A percentile compares a stretch with the other conserved stretches of the same genome.
phyloP scores from a whole-genome alignment of 371 early-diverging fungal species.

The Rozella allomycis region DNA sequence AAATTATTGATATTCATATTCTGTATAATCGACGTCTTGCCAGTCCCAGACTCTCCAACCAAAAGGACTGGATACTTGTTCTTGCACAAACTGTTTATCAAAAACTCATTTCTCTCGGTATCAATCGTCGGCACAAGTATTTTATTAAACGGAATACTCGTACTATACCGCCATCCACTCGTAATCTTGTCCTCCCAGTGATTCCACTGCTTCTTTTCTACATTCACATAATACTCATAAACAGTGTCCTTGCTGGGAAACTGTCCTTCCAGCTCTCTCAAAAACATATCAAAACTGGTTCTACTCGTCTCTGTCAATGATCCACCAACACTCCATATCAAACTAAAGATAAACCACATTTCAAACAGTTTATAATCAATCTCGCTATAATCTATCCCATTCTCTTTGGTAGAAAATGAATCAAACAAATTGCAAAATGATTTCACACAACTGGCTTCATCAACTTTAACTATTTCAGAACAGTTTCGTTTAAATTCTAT shows the following conservation, averaged over 20 bases:
- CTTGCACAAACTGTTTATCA: not conserved
- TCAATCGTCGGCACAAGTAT: not conserved
- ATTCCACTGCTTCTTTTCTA: conserved; percentile 16
- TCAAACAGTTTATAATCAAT: conserved; percentile 21
- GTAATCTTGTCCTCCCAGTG: conserved; percentile 29
- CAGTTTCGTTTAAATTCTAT: conserved; percentile 21
- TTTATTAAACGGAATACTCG: conserved; percentile 13
- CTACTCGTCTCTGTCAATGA: conserved; percentile 20
- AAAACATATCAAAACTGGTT: conserved; percentile 21
- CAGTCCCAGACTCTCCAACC: not conserved
- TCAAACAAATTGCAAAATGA: conserved; percentile 22
- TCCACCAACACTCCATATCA: conserved; percentile 30
- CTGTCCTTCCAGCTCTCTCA: conserved; percentile 30
- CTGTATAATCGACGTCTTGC: not conserved
- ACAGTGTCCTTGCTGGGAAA: conserved; percentile 34
- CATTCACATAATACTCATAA: conserved; percentile 27
- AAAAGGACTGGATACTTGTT: not conserved
- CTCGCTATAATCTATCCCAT: conserved; percentile 17
- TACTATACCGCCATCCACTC: conserved; percentile 18
- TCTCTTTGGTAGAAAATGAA: conserved; percentile 16
- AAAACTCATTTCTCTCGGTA: not conserved
- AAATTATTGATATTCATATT: conserved; percentile 3
- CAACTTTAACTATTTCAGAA: conserved; percentile 19
- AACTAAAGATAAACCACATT: conserved; percentile 27
- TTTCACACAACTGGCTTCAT: conserved; percentile 15